Base-by-base conservation (phyloP, 768 basidiomycete genomes). In the Termitomyces sp. region DNA sequence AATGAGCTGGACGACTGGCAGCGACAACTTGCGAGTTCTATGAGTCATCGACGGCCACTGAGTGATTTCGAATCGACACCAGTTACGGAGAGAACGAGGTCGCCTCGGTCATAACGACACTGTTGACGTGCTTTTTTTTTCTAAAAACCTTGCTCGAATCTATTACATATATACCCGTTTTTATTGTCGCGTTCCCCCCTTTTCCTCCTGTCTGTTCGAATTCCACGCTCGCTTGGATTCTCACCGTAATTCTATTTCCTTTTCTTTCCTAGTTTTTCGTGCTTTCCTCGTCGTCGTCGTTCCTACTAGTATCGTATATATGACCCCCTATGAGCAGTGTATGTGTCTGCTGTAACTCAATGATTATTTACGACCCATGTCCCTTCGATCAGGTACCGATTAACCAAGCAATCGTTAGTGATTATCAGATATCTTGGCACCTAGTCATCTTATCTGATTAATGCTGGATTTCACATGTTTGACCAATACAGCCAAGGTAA, bases 1-100 rank as follows among this genome's bases (percentile, higher is more conserved):
- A 89, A 82, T 66, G 90, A 93, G 69, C 72, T 93, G 67, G 91
- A 93, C 63, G 89, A 87, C 64, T 94, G 91, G 92, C 88, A 91
- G 69, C 82, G 90, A 57, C 89, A 91, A 67, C 79, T 93, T 58
- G 86, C 89, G 18, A 91, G 83, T 66, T 88, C 89, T 8, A 86
- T 91, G 84, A 85, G 83, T 70, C 82, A 78, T 63, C 84, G 89
- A 66, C 81, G 87, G 64, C 84, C 85, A 41, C 72, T 89, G 45
- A 89, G 86, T 68, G 87, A 89, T 63, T 87, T 87, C 59, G 91
- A 91, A 63, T 75, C 83, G 37, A 79, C 81, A 42, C 73, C 81
- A 45, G 69, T 77, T 42, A 74, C 82, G 61, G 81, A 87, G 65
- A 83, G 88, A 72, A 76, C 81, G 55, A 78, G 83, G 64, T 88